These are phyloP conservation scores for Drosera capensis DNA, from an alignment of 148 eudicot genomes.

Conservation along the genomic window DNA sequence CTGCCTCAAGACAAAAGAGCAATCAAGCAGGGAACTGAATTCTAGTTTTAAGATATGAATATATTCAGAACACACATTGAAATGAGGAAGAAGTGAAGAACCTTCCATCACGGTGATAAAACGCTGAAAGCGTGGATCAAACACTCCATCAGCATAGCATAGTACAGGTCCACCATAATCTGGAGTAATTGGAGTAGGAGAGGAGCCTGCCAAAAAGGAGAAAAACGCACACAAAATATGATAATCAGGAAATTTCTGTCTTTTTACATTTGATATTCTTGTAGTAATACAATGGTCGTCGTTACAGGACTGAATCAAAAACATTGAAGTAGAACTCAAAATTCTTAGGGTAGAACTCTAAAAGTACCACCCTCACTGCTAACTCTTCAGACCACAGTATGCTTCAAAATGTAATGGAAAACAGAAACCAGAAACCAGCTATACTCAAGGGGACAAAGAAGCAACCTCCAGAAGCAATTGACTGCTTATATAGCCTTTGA, in stretches of 20 bases:
- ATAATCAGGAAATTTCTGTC: no score
- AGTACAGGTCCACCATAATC: conserved; percentile 55
- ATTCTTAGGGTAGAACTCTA: no score
- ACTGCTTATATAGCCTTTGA: conserved; percentile 61
- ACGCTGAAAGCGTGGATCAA: conserved; percentile 43
- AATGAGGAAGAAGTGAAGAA: conserved; percentile 3
- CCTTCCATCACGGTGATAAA: conserved; percentile 70
- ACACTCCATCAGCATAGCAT: conserved; percentile 73
- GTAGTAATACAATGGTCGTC: neutral
- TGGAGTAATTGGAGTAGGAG: conserved; percentile 52
- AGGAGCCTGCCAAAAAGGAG: conserved; percentile 22
- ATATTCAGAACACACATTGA: neutral
- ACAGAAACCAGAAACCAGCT: neutral
- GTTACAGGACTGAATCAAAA: no score
- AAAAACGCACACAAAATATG: neutral
- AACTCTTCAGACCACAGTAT: neutral
- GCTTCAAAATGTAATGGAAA: neutral
- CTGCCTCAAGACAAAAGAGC: conserved; percentile 18
- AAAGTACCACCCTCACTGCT: no score
- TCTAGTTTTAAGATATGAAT: neutral
- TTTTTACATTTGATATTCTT: neutral
- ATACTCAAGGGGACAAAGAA: conserved; percentile 3
- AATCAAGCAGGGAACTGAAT: neutral
- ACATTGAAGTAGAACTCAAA: no score
- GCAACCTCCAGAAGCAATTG: conserved; percentile 30